A percentile compares a stretch with the other conserved stretches of the same genome.
Conservation (phyloP, 345 rosid genomes). For the Gossypium longicalyx region DNA sequence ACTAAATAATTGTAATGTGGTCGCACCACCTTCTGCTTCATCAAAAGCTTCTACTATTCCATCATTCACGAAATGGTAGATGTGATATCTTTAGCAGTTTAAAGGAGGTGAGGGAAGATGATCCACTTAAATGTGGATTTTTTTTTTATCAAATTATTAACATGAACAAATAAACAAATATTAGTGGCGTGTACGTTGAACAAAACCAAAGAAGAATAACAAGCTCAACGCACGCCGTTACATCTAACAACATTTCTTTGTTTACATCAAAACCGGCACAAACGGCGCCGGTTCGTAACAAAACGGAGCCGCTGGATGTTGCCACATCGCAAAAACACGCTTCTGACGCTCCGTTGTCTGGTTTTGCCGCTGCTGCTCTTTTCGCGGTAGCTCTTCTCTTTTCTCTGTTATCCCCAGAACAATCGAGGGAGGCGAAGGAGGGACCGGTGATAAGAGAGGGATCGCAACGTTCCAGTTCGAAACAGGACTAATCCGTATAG, state of each 20-base stretch:
- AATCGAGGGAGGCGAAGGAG: constrained; percentile 52
- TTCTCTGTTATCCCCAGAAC: constrained; percentile 25
- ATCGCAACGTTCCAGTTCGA: constrained; percentile 75
- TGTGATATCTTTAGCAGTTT: too few species aligned
- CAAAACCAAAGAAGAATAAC: not conserved
- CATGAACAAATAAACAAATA: too few species aligned
- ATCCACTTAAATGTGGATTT: too few species aligned
- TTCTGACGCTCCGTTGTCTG: constrained; percentile 31
- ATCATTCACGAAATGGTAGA: too few species aligned
- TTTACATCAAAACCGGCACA: constrained; percentile 35
- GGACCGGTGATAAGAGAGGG: constrained; percentile 83
- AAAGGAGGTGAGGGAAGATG: too few species aligned
- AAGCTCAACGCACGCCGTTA: constrained; percentile 9
- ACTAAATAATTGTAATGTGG: too few species aligned
- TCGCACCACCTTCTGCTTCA: too few species aligned
- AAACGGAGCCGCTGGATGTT: constrained; percentile 91
- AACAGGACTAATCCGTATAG: constrained; percentile 52
- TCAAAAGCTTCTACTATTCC: too few species aligned
- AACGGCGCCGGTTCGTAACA: constrained; percentile 45
- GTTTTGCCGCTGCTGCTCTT: constrained; percentile 22
- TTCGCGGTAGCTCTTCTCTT: constrained; percentile 27
- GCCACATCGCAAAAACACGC: constrained; percentile 71
- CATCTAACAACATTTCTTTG: constrained; percentile 16
- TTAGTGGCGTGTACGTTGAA: not conserved
- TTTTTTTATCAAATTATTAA: too few species aligned